Evolutionary conservation across 139 green algal genomes (phyloP).

Genomic region (Desmodesmus armatus): DNA sequence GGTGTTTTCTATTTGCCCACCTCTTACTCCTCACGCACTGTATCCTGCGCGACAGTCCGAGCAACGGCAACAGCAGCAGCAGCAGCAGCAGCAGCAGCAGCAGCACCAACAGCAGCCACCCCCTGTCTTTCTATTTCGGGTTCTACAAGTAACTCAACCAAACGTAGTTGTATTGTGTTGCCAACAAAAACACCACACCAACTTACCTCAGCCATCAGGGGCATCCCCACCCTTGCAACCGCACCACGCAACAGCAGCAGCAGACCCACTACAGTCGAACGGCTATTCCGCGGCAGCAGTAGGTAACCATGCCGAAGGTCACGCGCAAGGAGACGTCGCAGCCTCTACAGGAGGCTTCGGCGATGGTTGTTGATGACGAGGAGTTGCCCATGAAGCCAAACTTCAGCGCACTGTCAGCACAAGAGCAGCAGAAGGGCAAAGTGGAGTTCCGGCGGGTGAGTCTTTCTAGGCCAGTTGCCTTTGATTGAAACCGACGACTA

Average conservation of each 20-base stretch:
- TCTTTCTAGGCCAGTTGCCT: too few relatives aligned
- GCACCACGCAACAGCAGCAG: constrained; percentile 3
- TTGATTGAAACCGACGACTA: too few relatives aligned
- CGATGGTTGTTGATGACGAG: constrained; percentile 53
- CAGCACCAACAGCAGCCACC: too few relatives aligned
- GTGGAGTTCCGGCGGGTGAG: constrained; percentile 84
- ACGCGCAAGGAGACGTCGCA: constrained; percentile 53
- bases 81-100: too few relatives aligned
- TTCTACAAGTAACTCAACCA: too few relatives aligned
- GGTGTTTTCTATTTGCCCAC: too few relatives aligned
- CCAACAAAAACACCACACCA: neutral
- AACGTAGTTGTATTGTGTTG: too few relatives aligned
- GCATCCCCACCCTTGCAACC: too few relatives aligned
- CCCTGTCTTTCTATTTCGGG: too few relatives aligned
- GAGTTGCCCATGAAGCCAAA: constrained; percentile 64
- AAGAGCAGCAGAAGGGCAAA: constrained; percentile 72
- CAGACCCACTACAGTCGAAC: neutral
- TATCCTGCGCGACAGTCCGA: too few relatives aligned
- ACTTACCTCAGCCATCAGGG: neutral
- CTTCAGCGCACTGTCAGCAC: constrained; percentile 73
- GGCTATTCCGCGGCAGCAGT: neutral
- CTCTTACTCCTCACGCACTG: too few relatives aligned
- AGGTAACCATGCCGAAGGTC: constrained; percentile 74
- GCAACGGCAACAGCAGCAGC: too few relatives aligned
- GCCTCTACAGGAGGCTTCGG: constrained; percentile 53